phyloP scores from a whole-genome alignment of 371 early-diverging fungal species.

The Dichotomocladium elegans region DNA sequence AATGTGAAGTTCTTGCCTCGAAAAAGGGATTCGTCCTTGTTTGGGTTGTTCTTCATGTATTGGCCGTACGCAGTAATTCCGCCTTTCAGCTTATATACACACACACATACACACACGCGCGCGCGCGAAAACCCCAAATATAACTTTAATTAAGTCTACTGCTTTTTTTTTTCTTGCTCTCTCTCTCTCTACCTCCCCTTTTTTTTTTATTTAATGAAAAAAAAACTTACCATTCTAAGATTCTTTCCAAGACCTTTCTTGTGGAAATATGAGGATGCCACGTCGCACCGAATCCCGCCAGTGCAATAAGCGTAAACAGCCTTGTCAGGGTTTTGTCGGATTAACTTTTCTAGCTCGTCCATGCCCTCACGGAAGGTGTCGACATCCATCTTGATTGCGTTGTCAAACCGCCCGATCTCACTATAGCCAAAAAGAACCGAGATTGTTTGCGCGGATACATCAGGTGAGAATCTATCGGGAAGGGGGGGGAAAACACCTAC shows the following conservation, averaged over 20 bases:
- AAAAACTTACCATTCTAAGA: slow-evolving; percentile 54
- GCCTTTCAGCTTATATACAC: slow-evolving; percentile 50
- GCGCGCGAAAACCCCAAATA: too few species aligned
- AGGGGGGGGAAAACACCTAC: slow-evolving; percentile 40
- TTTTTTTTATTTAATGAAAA: too few species aligned
- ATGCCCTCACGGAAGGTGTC: slow-evolving; percentile 72
- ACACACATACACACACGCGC: too few species aligned
- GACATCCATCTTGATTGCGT: slow-evolving; percentile 65
- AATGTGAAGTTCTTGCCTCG: slow-evolving; percentile 79
- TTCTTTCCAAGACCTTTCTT: slow-evolving; percentile 56
- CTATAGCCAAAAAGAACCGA: slow-evolving; percentile 18
- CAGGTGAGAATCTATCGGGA: too few species aligned
- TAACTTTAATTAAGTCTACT: not conserved
- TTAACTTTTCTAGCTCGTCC: slow-evolving; percentile 26
- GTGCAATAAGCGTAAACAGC: slow-evolving; percentile 83
- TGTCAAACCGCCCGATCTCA: slow-evolving; percentile 64
- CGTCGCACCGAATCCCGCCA: slow-evolving; percentile 78
- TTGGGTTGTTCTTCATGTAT: slow-evolving; percentile 33
- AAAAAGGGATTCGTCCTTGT: slow-evolving; percentile 51
- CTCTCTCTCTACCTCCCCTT: slow-evolving; percentile 52
- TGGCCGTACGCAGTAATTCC: slow-evolving; percentile 78
- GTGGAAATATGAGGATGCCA: slow-evolving; percentile 67
- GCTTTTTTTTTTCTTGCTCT: not conserved
- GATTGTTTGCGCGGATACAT: too few species aligned
- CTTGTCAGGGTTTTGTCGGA: slow-evolving; percentile 30